A percentile compares a stretch with the other conserved stretches of the same genome.
Evolutionary conservation across 2,329 filamentous ascomycete species (phyloP).

Genomic region (Penicillium sp.): DNA sequence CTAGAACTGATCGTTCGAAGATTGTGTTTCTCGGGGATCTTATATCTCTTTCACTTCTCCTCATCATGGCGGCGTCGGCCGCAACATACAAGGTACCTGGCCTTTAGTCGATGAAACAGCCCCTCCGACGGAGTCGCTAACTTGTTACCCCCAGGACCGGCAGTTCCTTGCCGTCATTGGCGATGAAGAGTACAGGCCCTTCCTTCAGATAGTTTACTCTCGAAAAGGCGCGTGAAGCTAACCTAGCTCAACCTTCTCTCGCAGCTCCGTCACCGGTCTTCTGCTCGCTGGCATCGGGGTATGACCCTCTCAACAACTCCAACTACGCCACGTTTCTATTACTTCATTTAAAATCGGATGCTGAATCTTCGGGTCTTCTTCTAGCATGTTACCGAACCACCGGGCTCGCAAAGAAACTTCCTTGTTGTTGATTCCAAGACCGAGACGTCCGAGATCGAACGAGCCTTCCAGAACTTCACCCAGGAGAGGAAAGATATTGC

Average conservation of each 20-base stretch:
- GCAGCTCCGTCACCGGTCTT: constrained; percentile 90
- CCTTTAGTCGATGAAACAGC: constrained; percentile 32
- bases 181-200: constrained; percentile 66
- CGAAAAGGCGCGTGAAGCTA: constrained; percentile 7
- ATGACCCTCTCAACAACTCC: constrained; percentile 37
- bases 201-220: background rate
- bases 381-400: constrained; percentile 85
- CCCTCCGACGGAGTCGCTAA: constrained; percentile 40
- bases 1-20: background rate
- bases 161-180: constrained; percentile 98
- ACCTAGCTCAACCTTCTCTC: constrained; percentile 10
- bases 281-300: constrained; percentile 94
- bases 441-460: constrained; percentile 81
- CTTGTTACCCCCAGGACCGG: constrained; percentile 60
- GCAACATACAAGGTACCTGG: constrained; percentile 54
- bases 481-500: constrained; percentile 92
- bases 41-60: background rate
- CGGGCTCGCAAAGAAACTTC: constrained; percentile 95
- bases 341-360: background rate
- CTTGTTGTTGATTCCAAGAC: constrained; percentile 95
- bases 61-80: constrained; percentile 59
- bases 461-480: constrained; percentile 85
- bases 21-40: background rate
- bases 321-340: background rate
- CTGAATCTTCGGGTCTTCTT: constrained; percentile 2